Evolutionary conservation across 2,329 filamentous ascomycete genomes (phyloP).

Genomic region (Domatiomyces globalis): DNA sequence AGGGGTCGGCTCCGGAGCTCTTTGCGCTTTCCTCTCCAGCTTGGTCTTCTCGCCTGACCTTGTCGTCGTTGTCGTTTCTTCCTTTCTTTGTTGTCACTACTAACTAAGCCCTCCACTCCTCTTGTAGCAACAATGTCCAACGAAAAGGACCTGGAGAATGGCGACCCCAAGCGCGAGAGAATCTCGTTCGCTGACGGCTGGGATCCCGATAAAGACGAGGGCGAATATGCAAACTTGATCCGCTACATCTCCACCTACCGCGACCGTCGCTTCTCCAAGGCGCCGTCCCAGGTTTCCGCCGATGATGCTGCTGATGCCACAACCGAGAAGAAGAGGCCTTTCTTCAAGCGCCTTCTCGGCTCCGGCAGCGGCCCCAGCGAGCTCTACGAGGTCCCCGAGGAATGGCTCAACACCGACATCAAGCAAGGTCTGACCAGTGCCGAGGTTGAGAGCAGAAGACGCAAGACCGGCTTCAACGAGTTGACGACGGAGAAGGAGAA

Average conservation of each 20-base stretch:
- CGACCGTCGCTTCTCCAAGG: conserved; percentile 39
- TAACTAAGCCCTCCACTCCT: conserved; percentile 19
- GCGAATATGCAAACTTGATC: conserved; percentile 52
- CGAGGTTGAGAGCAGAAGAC: conserved; percentile 52
- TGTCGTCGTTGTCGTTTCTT: conserved; percentile 15
- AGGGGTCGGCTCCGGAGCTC: conserved; percentile 15
- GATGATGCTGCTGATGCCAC: conserved; percentile 29
- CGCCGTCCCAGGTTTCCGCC: conserved; percentile 26
- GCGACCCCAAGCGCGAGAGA: conserved; percentile 19
- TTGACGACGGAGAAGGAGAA: conserved; percentile 61
- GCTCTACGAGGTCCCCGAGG: conserved; percentile 42
- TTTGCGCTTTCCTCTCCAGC: conserved; percentile 16
- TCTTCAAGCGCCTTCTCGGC: conserved; percentile 43
- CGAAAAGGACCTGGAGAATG: conserved; percentile 20
- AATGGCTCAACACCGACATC: conserved; percentile 57
- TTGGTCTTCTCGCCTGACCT: conserved; percentile 19
- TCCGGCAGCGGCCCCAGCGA: conserved; percentile 18
- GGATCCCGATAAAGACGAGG: conserved; percentile 25
- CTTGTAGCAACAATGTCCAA: conserved; percentile 17
- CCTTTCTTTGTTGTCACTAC: conserved; percentile 13
- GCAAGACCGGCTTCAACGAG: conserved; percentile 57
- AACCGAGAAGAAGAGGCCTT: conserved; percentile 38
- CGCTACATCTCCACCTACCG: conserved; percentile 55
- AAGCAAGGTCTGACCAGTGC: conserved; percentile 44
- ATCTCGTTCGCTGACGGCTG: conserved; percentile 20